These are phyloP conservation scores for Penicillium nucicola DNA, from an alignment of 495 filamentous ascomycete species.

Conservation along the genomic window DNA sequence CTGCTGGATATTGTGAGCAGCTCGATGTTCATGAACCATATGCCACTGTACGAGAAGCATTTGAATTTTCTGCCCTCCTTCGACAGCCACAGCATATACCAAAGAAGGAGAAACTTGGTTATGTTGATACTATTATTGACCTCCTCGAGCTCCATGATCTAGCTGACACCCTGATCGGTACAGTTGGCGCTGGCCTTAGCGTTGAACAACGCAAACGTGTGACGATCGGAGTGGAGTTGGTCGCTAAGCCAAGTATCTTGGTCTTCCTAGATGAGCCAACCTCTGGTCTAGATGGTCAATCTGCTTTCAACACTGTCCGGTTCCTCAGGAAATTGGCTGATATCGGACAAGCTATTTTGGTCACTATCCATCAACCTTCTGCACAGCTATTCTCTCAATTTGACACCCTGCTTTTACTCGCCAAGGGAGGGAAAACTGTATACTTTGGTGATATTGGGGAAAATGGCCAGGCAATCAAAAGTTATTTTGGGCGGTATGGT, in stretches of 20 bases:
- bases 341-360: conserved; percentile 65
- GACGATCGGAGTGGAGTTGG: conserved; percentile 68
- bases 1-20: conserved; percentile 58
- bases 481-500: conserved; percentile 77
- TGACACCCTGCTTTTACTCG: conserved; percentile 66
- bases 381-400: conserved; percentile 71
- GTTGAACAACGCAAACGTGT: conserved; percentile 63
- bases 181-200: conserved; percentile 49
- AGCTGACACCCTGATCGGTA: conserved; percentile 53
- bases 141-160: conserved; percentile 57
- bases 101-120: conserved; percentile 54
- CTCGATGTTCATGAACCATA: conserved; percentile 58
- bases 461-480: conserved; percentile 48
- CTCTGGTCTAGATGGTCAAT: conserved; percentile 62
- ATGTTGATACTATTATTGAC: conserved; percentile 57
- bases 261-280: conserved; percentile 81
- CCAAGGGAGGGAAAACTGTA: conserved; percentile 64
- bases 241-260: conserved; percentile 61
- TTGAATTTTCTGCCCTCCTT: conserved; percentile 57
- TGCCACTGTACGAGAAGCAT: conserved; percentile 60
- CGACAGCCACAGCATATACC: conserved; percentile 51
- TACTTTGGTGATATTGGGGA: conserved; percentile 68
- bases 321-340: conserved; percentile 65
- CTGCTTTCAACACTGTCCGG: conserved; percentile 62
- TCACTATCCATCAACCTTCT: conserved; percentile 77